These are phyloP conservation scores for Macrocystidia cucumis DNA, from an alignment of 1,284 basidiomycete genomes.

Conservation along the genomic window DNA sequence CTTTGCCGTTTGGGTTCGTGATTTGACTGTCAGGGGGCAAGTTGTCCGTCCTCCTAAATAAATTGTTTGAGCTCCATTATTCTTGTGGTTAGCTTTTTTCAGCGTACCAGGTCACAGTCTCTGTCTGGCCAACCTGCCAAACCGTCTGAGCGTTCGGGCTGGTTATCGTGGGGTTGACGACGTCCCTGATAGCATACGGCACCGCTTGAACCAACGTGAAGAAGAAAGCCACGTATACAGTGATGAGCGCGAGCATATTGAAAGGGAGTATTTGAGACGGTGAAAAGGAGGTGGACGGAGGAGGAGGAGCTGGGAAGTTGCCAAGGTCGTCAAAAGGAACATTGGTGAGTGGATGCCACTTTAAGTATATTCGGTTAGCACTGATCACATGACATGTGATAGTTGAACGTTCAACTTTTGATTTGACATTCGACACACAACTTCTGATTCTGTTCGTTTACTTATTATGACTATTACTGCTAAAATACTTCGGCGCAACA, in stretches of 20 bases:
- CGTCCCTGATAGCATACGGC: slow-evolving; percentile 39
- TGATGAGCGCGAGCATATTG: slow-evolving; percentile 27
- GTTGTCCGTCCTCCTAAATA: slow-evolving; percentile 39
- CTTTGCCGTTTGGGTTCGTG: slow-evolving; percentile 39
- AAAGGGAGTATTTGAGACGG: no score
- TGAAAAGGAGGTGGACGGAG: slow-evolving; percentile 9
- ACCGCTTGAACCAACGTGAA: slow-evolving; percentile 18
- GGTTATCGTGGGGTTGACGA: slow-evolving; percentile 48
- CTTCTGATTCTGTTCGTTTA: no score
- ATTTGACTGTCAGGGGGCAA: slow-evolving; percentile 38
- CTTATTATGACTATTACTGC: no score
- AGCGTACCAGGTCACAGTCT: slow-evolving; percentile 53
- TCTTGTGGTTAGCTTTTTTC: not conserved
- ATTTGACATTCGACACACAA: no score
- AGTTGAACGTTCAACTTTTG: no score
- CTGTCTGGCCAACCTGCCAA: slow-evolving; percentile 44
- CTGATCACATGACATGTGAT: no score
- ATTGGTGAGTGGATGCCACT: no score
- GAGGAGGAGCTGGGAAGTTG: not conserved
- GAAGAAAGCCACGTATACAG: slow-evolving; percentile 24
- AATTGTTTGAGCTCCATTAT: not conserved
- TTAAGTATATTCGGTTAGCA: no score
- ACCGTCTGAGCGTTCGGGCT: slow-evolving; percentile 40
- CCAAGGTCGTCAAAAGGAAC: slow-evolving; percentile 1
- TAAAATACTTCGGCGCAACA: no score